Evolutionary conservation across 2,329 filamentous ascomycete species (phyloP), one percentile per base, ranked within the genome.

Genomic region (Delphinella strobiligena): DNA sequence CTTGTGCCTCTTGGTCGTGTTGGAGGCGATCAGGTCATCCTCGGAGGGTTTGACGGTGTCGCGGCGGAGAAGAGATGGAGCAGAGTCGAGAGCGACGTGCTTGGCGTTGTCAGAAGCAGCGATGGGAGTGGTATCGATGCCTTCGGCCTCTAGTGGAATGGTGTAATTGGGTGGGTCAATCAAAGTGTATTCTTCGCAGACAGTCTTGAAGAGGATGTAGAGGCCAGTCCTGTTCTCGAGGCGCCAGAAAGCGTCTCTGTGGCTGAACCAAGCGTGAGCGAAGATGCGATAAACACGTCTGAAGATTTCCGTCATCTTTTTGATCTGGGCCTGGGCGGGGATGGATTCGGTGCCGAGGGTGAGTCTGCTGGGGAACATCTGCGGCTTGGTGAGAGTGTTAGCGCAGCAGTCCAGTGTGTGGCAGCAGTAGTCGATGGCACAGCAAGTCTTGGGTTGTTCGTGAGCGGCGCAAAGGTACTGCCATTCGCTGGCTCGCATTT

Each of bases 401-500:
- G 86, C 88, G 2, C 91, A 91, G 86, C 89, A 96, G 64, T 98
- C 91, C 32, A 98, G 78, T 0, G 91, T 98, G 59, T 98, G 91
- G 60, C 89, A 96, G 71, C 88, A 95, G 66, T 98, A 98, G 64
- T 98, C 91, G 55, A 98, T 95, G 37, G 91, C 91, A 61, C 89
- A 95, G 67, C 91, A 98, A 53, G 82, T 84, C 65, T 96, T 96
- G 36, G 91, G 91, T 36, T 87, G 82, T 56, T 96, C 89, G 59
- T 98, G 91, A 3, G 96, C 91, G 37, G 91, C 91, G 65, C 91
- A 98, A 35, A 98, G 76, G 55, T 96, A 98, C 64, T 98, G 91
- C 91, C 91, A 98, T 67, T 98, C 89, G 19, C 84, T 91, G 2
- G 91, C 91, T 55, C 91, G 87, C 91, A 98, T 98, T 64, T 98